Evolutionary conservation across 2,329 filamentous ascomycete species (phyloP), one percentile per base, ranked within the genome.

Genomic region (Didymella exigua): DNA sequence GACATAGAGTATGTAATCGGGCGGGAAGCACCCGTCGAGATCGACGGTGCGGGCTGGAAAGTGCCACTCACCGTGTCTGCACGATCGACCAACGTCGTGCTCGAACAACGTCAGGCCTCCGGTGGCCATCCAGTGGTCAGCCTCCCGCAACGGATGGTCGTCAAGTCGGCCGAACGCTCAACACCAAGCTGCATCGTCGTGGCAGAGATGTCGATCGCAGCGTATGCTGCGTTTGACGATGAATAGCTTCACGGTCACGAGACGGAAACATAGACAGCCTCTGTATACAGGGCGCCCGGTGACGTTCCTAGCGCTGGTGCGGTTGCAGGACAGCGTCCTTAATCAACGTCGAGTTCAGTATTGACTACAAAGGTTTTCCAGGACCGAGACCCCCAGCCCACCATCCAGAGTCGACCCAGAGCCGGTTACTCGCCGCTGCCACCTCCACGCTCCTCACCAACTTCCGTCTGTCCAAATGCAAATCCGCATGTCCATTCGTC

Each of bases 381-480:
- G n/a, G n/a, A n/a, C n/a, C n/a, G n/a, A n/a, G n/a, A n/a, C 72
- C 71, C 0, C 72, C 71, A 60, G 68, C 71, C 71, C 73, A 74
- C 72, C 71, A 75, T 6, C 72, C 73, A 4, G 67, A 70, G 9
- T 68, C 58, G 18, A 61, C 65, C 72, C 73, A 75, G 13, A 59
- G 47, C 41, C 54, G 49, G 54, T 75, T 75, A 58, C 70, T 65
- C 14, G 58, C 67, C 31, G 55, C 62, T 24, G 66, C 66, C 6
- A 66, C 59, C 49, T 75, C 72, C 1, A 75, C 65, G 7, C 59
- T 64, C 10, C 54, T 56, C 7, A 59, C 56, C 26, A 76, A 46
- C 42, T 71, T 71, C 59, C 71, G 47, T 1, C 74, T 58, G 50
- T 76, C 74, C 8, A 76, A 48, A 59, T 76, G 74, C 40, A 76